Evolutionary conservation across 192 early-diverging fungal genomes (phyloP).

Genomic region (Backusella westeae): DNA sequence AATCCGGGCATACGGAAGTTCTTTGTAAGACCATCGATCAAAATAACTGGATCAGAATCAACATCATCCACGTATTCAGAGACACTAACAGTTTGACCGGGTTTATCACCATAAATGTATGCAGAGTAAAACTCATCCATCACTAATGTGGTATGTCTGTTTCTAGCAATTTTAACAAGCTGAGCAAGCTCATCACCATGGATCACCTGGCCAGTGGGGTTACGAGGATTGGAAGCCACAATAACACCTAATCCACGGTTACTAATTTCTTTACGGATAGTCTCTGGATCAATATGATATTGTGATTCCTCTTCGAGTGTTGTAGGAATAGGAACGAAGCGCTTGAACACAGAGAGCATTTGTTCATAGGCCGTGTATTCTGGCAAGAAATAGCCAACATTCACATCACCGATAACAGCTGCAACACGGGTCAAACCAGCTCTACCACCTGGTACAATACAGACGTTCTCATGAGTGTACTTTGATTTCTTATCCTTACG

Average conservation of each 20-base stretch:
- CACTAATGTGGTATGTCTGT: conserved; percentile 44
- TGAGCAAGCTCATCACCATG: conserved; percentile 42
- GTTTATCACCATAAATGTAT: conserved; percentile 44
- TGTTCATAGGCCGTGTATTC: conserved; percentile 43
- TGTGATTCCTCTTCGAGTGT: conserved; percentile 38
- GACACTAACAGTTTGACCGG: conserved; percentile 38
- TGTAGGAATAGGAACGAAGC: conserved; percentile 52
- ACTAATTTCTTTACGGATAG: conserved; percentile 41
- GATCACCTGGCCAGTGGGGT: conserved; percentile 51
- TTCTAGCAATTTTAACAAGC: conserved; percentile 40
- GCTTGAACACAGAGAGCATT: conserved; percentile 41
- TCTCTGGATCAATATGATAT: conserved; percentile 43
- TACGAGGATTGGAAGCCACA: conserved; percentile 48
- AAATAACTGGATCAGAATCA: conserved; percentile 44
- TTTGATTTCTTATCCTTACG: conserved; percentile 39
- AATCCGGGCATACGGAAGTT: conserved; percentile 51
- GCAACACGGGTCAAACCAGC: conserved; percentile 54
- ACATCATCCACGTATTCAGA: conserved; percentile 48
- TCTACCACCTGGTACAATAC: conserved; percentile 53
- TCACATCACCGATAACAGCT: conserved; percentile 43
- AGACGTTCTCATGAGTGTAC: conserved; percentile 51
- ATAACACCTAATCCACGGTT: conserved; percentile 45
- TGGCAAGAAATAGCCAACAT: conserved; percentile 54
- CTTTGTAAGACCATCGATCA: conserved; percentile 44
- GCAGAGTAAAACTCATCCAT: conserved; percentile 53